phyloP scores from a whole-genome alignment of 108 stramenopile genomes.

The Epithemia pelagica region DNA sequence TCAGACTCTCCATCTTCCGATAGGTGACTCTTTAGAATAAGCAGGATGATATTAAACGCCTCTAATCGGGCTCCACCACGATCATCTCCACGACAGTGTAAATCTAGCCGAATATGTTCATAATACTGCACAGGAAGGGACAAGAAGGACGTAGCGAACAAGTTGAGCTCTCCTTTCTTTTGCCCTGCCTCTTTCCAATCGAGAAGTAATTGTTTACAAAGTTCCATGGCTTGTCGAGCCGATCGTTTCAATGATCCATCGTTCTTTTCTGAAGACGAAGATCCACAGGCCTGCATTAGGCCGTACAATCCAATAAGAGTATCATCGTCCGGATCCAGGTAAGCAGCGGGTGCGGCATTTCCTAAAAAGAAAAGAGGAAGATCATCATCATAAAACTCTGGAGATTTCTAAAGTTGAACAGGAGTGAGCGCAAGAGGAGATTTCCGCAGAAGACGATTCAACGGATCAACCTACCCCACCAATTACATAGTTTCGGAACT shows the following conservation, averaged over 20 bases:
- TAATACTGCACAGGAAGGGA: slow-evolving; percentile 47
- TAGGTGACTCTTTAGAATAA: slow-evolving; percentile 59
- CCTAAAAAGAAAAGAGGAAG: slow-evolving; percentile 68
- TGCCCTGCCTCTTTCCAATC: slow-evolving; percentile 52
- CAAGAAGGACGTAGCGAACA: slow-evolving; percentile 62
- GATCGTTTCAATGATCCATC: slow-evolving; percentile 66
- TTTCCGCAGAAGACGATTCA: neutral
- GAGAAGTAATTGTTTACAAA: slow-evolving; percentile 64
- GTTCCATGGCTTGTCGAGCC: slow-evolving; percentile 63
- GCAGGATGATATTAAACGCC: slow-evolving; percentile 62
- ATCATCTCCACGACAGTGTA: slow-evolving; percentile 48
- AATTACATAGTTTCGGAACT: slow-evolving; percentile 71
- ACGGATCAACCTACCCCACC: neutral
- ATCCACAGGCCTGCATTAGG: slow-evolving; percentile 66
- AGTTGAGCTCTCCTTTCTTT: slow-evolving; percentile 30
- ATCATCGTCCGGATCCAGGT: slow-evolving; percentile 56
- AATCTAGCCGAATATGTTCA: slow-evolving; percentile 46
- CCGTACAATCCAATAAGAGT: slow-evolving; percentile 42
- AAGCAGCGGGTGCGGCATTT: slow-evolving; percentile 47
- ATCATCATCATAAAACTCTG: slow-evolving; percentile 89
- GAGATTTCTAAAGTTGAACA: slow-evolving; percentile 20
- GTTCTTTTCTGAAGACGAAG: slow-evolving; percentile 54
- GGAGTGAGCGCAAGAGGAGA: neutral
- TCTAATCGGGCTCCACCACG: slow-evolving; percentile 74
- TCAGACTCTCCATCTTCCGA: slow-evolving; percentile 60